These are phyloP conservation scores for Ramicandelaber brevisporus DNA, from an alignment of 192 early-diverging fungal genomes.

Conservation along the genomic window DNA sequence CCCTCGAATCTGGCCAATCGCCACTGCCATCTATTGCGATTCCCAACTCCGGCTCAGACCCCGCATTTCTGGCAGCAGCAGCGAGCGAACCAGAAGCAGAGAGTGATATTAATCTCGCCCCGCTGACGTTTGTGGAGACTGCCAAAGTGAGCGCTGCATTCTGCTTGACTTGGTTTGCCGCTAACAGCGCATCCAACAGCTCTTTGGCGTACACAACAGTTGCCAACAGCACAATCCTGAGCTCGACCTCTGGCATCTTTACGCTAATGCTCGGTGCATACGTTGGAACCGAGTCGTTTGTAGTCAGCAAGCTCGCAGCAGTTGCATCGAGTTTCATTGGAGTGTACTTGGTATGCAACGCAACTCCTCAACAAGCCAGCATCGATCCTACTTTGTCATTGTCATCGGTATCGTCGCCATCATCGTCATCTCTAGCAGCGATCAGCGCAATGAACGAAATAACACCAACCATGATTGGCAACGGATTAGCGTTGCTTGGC, in stretches of 20 bases:
- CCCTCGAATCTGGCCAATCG: too few relatives aligned
- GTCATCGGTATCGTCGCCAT: too few relatives aligned
- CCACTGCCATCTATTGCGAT: too few relatives aligned
- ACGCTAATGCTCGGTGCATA: slow-evolving; percentile 37
- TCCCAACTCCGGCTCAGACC: too few relatives aligned
- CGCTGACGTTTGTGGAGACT: slow-evolving; percentile 17
- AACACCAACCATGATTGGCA: too few relatives aligned
- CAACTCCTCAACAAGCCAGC: slow-evolving; percentile 2
- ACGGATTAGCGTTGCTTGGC: slow-evolving; percentile 36
- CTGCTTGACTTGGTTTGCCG: slow-evolving; percentile 59
- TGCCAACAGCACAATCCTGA: slow-evolving; percentile 43
- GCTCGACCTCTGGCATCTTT: slow-evolving; percentile 50
- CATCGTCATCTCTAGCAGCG: too few relatives aligned
- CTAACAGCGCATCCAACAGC: slow-evolving; percentile 44
- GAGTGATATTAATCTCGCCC: too few relatives aligned
- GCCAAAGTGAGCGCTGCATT: slow-evolving; percentile 33
- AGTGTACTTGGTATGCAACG: slow-evolving; percentile 26
- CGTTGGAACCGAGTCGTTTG: slow-evolving; percentile 31
- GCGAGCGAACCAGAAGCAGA: too few relatives aligned
- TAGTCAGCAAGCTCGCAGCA: slow-evolving; percentile 19
- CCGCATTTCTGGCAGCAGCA: too few relatives aligned
- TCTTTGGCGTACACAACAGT: slow-evolving; percentile 50
- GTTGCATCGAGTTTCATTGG: slow-evolving; percentile 34
- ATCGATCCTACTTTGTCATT: slow-evolving; percentile 5
- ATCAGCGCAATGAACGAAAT: too few relatives aligned